A percentile compares a stretch with the other conserved stretches of the same genome.
Evolutionary conservation across 371 early-diverging fungal species (phyloP).

Genomic region (Chytridium lagenaria): DNA sequence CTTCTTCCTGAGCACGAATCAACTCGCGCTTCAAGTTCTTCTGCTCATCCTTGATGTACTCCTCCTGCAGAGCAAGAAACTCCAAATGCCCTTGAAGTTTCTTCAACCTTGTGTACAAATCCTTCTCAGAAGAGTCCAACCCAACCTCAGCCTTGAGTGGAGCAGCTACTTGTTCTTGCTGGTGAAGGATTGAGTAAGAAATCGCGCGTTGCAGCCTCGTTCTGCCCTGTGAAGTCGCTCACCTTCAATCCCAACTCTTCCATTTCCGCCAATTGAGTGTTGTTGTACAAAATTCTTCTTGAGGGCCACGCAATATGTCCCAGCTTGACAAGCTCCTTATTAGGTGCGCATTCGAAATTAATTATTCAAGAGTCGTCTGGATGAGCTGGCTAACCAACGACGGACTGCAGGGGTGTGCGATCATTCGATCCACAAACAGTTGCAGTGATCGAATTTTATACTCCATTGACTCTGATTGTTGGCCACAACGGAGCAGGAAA

Average conservation of each 20-base stretch:
- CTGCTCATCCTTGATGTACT: conserved; percentile 90
- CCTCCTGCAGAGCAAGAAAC: conserved; percentile 97
- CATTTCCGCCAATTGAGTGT: neutral
- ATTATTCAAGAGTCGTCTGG: too few species aligned
- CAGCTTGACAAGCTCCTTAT: conserved; percentile 26
- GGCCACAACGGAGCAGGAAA: conserved; percentile 99
- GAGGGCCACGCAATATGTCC: conserved; percentile 24
- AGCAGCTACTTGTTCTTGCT: conserved; percentile 1
- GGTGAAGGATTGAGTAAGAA: neutral
- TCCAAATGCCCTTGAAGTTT: conserved; percentile 95
- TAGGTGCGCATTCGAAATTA: conserved; percentile 14
- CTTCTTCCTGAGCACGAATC: conserved; percentile 96
- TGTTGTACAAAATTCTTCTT: neutral
- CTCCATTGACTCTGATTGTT: conserved; percentile 98
- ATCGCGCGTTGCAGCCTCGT: neutral
- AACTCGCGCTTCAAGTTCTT: conserved; percentile 97
- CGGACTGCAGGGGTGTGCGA: conserved; percentile 84
- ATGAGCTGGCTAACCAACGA: neutral
- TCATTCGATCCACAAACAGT: conserved; percentile 89
- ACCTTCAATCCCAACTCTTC: neutral
- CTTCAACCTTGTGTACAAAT: conserved; percentile 92
- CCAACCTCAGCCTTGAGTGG: conserved; percentile 33
- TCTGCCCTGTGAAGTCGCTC: too few species aligned
- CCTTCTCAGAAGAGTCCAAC: conserved; percentile 55
- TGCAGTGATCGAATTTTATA: conserved; percentile 85